These are phyloP conservation scores for Gossypium turneri DNA, from an alignment of 345 rosid genomes.

Conservation along the genomic window DNA sequence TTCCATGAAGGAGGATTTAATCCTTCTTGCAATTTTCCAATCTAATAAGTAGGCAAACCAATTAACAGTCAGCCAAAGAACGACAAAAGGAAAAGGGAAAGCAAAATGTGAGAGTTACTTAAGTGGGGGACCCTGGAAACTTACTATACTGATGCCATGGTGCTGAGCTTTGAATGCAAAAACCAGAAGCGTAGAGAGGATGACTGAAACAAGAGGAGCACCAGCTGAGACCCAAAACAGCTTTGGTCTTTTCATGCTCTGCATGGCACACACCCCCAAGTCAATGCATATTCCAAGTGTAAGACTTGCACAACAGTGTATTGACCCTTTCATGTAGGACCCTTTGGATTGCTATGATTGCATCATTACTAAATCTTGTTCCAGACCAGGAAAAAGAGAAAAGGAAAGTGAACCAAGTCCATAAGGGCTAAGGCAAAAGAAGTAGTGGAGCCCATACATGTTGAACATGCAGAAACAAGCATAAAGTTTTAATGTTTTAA, in stretches of 20 bases:
- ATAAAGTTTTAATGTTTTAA: not conserved
- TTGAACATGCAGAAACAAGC: not conserved
- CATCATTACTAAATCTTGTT: not conserved
- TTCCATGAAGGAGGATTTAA: constrained; percentile 93
- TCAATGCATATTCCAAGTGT: not conserved
- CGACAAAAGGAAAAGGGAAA: not conserved
- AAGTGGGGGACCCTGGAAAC: constrained; percentile 8
- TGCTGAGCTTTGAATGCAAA: constrained; percentile 71
- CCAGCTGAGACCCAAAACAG: constrained; percentile 26
- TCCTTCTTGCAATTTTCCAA: constrained; percentile 82
- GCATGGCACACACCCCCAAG: constrained; percentile 28
- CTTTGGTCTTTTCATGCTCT: constrained; percentile 65
- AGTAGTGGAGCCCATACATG: constrained; percentile 1
- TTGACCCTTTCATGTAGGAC: not conserved
- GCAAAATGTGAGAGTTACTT: not conserved
- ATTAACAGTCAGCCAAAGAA: not conserved
- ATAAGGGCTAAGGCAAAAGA: not conserved
- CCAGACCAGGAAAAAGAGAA: not conserved
- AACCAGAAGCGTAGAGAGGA: constrained; percentile 70
- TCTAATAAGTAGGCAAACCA: constrained; percentile 31
- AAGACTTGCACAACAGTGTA: not conserved
- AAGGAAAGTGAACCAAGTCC: not conserved
- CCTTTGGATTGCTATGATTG: not conserved
- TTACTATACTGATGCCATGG: constrained; percentile 52
- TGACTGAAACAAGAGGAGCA: constrained; percentile 72